Base-by-base conservation (phyloP, 2,329 filamentous ascomycete species). In the Pseudogymnoascus sp. region DNA sequence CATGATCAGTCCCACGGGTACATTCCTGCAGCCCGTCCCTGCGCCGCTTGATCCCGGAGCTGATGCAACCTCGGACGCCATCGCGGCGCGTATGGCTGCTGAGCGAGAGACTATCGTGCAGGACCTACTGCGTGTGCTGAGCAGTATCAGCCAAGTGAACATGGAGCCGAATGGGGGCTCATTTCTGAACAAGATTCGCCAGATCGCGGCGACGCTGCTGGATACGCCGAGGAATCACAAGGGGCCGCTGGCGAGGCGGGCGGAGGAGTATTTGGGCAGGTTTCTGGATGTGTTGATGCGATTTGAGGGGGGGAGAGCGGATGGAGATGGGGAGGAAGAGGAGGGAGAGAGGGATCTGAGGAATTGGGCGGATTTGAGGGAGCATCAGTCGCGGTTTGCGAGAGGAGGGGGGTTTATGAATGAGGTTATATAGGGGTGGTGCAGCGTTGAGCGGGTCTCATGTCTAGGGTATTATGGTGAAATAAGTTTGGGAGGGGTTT, bases 51-150 rank as follows among this genome's bases (percentile, higher is more conserved):
- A 0, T 70, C 73, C 3, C 69, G 77, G 60, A 70, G 77, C 63
- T 73, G 77, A 78, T 27, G 75, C 78, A 37, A 76, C 76, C 61
- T 74, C 78, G 48, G 71, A 80, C 58, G 76, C 76, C 12, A 64
- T 65, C 6, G 68, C 71, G 42, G 64, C 61, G 2, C 66, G 83
- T 70, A 91, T 96, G 83, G 79, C 81, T 1, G 78, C 84, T 21
- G 92, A 96, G 76, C 84, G 90, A 3, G 89, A 92, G 68, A 80
- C 85, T n/a, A 91, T 96, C 33, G 86, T 95, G 9, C 86, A 89
- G 67, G 87, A 92, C 72, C 80, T 96, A 1, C 81, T 95, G 1
- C 80, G 84, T 2, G 86, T 95, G 2, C 77, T 96, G 4, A 83
- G 84, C 27, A 89, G 85, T 62, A 90, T 96, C 67, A 89, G 88